Evolutionary conservation across 805 yeast genomes (phyloP).

Genomic region (Kuraishia ogatae): DNA sequence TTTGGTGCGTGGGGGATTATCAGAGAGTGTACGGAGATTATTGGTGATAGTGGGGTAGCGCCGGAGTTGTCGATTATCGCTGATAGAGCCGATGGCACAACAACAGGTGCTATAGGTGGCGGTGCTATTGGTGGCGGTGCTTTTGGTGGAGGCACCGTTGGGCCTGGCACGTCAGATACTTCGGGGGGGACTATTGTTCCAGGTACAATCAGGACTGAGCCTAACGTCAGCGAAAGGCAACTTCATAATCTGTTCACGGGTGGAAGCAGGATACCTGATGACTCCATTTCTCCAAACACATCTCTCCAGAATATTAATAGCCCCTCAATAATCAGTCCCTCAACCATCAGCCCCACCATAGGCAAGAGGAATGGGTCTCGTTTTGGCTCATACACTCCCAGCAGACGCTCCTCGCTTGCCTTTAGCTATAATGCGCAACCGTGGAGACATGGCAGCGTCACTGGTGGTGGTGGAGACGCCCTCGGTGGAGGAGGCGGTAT

Average conservation of each 20-base stretch:
- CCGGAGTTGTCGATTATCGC: background rate
- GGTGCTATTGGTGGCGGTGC: too few species aligned
- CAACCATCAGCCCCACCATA: background rate
- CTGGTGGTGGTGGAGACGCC: background rate
- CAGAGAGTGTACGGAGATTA: constrained; percentile 47
- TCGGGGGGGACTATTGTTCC: background rate
- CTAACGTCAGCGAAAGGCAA: too few species aligned
- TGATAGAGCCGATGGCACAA: too few species aligned
- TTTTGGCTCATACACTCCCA: constrained; percentile 1
- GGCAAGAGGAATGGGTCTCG: background rate
- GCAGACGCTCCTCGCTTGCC: constrained; percentile 3
- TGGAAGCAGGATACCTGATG: background rate
- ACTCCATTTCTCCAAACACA: background rate
- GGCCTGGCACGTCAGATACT: background rate
- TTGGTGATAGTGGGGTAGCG: background rate
- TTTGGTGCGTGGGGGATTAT: constrained; percentile 89
- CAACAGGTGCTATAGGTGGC: too few species aligned
- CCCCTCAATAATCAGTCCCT: background rate
- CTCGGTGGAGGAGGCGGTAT: background rate
- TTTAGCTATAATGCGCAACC: constrained; percentile 6
- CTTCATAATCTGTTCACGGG: background rate
- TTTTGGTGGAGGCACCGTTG: background rate
- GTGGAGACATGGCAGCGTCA: constrained; percentile 8
- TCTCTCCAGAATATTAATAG: background rate
- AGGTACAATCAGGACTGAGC: too few species aligned